phyloP scores from a whole-genome alignment of 208 protist species.

The Crithidia fasciculata region DNA sequence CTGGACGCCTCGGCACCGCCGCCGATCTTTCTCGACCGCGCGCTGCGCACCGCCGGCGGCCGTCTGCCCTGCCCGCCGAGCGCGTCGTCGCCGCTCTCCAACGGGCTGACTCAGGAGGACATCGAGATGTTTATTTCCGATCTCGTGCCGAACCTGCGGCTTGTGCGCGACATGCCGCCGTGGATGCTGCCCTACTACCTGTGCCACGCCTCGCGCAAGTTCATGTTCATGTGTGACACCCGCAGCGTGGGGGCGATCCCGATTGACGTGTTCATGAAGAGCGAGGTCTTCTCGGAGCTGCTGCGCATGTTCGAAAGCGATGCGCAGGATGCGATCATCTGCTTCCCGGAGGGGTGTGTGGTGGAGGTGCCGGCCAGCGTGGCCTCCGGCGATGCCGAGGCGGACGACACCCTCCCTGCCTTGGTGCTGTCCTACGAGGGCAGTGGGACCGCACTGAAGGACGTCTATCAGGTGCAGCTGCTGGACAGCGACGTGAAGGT shows the following conservation, averaged over 20 bases:
- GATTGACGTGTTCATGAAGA: constrained; percentile 86
- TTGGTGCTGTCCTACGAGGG: constrained; percentile 66
- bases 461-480: constrained; percentile 77
- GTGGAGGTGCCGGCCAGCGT: constrained; percentile 74
- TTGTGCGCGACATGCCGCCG: constrained; percentile 82
- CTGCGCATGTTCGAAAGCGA: constrained; percentile 91
- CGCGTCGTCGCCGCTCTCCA: constrained; percentile 78
- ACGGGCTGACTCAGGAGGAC: constrained; percentile 82
- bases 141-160: constrained; percentile 76
- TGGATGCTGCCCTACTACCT: constrained; percentile 92
- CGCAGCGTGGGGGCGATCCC: constrained; percentile 70
- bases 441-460: constrained; percentile 54
- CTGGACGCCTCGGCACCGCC: constrained; percentile 60
- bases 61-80: constrained; percentile 62
- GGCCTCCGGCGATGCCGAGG: constrained; percentile 31
- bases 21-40: constrained; percentile 29
- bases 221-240: constrained; percentile 94
- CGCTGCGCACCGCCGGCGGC: constrained; percentile 11
- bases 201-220: constrained; percentile 91
- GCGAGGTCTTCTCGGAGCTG: constrained; percentile 90
- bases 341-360: constrained; percentile 68
- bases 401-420: constrained; percentile 76
- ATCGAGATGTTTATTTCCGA: constrained; percentile 81
- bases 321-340: constrained; percentile 65
- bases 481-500: constrained; percentile 36